Evolutionary conservation across 2,329 filamentous ascomycete genomes (phyloP).

Genomic region (Beauveria bassiana): DNA sequence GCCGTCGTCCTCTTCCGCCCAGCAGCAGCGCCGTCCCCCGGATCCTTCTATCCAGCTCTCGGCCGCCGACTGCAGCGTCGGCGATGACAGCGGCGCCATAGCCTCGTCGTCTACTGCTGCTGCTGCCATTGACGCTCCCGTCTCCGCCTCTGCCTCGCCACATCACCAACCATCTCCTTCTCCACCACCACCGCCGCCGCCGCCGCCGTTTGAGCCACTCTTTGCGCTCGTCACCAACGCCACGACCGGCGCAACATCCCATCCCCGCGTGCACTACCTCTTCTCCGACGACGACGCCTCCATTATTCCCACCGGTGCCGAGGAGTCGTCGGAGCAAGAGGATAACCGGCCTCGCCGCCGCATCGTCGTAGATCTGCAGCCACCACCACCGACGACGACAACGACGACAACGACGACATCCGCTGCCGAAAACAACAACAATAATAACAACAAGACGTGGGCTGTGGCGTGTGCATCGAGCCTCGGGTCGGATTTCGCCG

Average conservation of each 20-base stretch:
- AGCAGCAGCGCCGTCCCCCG: background rate
- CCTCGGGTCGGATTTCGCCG: conserved; percentile 65
- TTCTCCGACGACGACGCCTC: conserved; percentile 88
- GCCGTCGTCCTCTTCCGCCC: background rate
- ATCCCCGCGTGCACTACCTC: conserved; percentile 84
- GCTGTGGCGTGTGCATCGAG: conserved; percentile 62
- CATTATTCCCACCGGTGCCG: conserved; percentile 23
- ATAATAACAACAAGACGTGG: conserved; percentile 32
- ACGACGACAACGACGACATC: conserved; percentile 25
- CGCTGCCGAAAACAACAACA: conserved; percentile 12
- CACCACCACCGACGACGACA: conserved; percentile 6
- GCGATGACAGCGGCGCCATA: background rate
- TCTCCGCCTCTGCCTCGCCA: background rate
- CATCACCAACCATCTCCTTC: background rate
- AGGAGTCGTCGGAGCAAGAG: too few species aligned
- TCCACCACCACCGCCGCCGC: background rate
- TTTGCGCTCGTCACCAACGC: conserved; percentile 79
- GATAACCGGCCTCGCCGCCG: too few species aligned
- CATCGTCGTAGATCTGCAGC: conserved; percentile 28
- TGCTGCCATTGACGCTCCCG: background rate
- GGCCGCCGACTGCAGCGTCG: conserved; percentile 5
- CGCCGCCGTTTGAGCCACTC: conserved; percentile 62
- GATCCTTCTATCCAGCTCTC: background rate
- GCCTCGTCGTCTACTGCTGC: background rate
- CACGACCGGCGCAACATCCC: conserved; percentile 64